Evolutionary conservation across 345 rosid genomes (phyloP).

Genomic region (Capsella bursapastoris): DNA sequence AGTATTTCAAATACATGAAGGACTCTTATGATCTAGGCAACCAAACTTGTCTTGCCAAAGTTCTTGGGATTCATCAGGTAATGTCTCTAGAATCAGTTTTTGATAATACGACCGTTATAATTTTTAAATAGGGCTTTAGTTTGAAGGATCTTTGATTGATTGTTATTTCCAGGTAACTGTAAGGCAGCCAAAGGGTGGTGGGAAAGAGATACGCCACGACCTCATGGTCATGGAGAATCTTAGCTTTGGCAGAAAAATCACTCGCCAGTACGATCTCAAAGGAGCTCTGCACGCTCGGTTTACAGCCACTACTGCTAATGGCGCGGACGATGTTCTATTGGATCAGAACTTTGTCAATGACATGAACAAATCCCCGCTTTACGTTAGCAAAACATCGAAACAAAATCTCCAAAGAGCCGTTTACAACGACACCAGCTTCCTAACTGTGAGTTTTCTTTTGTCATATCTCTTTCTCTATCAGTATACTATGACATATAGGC

Average conservation of each 20-base stretch:
- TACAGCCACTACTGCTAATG: conserved; percentile 56
- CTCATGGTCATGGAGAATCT: conserved; percentile 99
- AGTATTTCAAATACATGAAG: conserved; percentile 84
- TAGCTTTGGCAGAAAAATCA: conserved; percentile 65
- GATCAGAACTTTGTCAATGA: conserved; percentile 96
- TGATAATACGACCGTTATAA: neutral
- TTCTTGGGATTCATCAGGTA: conserved; percentile 97
- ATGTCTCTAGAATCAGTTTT: conserved; percentile 7
- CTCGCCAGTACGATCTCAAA: conserved; percentile 93
- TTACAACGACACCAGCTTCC: conserved; percentile 94
- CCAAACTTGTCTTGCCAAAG: conserved; percentile 96
- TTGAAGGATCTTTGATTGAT: conserved; percentile 28
- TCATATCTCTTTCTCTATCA: neutral
- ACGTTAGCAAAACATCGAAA: conserved; percentile 78
- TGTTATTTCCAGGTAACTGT: conserved; percentile 62
- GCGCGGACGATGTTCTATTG: conserved; percentile 77
- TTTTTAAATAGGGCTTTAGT: neutral
- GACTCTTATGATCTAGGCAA: conserved; percentile 71
- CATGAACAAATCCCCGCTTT: conserved; percentile 90
- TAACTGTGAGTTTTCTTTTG: conserved; percentile 63
- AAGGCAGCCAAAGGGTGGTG: conserved; percentile 68
- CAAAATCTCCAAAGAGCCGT: conserved; percentile 79
- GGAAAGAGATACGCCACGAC: conserved; percentile 85
- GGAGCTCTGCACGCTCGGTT: conserved; percentile 85
- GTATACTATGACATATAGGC: neutral